A percentile compares a stretch with the other conserved stretches of the same genome.
These are phyloP conservation scores for Fabrea salina DNA, from an alignment of 169 alveolate genomes.

Conservation along the genomic window DNA sequence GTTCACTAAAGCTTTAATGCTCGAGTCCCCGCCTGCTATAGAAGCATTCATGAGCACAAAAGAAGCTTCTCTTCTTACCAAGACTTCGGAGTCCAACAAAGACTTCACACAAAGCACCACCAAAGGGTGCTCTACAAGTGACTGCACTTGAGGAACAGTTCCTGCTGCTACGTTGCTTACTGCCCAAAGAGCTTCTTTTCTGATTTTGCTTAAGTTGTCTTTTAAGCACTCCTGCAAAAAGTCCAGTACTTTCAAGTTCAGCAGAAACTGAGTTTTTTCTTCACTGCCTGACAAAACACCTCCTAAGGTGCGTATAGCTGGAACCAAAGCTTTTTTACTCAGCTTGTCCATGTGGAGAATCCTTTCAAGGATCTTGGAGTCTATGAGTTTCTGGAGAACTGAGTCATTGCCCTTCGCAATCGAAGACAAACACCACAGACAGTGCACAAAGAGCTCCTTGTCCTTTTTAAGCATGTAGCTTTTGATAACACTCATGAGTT, in stretches of 20 bases:
- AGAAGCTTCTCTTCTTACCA: not conserved
- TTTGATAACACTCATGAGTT: too few species aligned
- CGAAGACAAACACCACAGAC: too few species aligned
- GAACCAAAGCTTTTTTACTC: too few species aligned
- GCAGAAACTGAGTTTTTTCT: not conserved
- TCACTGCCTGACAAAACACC: not conserved
- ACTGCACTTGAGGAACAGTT: not conserved
- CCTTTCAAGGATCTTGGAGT: too few species aligned
- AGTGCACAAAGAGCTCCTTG: too few species aligned
- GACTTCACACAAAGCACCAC: not conserved
- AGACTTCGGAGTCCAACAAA: not conserved
- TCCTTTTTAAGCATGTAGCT: too few species aligned
- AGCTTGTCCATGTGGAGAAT: too few species aligned
- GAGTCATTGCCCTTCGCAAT: too few species aligned
- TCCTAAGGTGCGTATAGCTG: not conserved
- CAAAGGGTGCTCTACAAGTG: not conserved
- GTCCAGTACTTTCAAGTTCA: not conserved
- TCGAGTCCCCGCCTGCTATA: too few species aligned
- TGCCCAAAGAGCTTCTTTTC: not conserved
- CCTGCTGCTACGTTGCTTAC: not conserved
- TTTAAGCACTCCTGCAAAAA: not conserved
- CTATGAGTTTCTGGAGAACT: too few species aligned
- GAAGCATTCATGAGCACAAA: too few species aligned
- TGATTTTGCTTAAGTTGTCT: not conserved
- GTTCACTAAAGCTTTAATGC: too few species aligned